Percentiles rank a stretch among this genome's conserved stretches.
These are phyloP conservation scores for Apiotrichum mycotoxinovorans DNA, from an alignment of 1,284 basidiomycete genomes.

Conservation along the genomic window DNA sequence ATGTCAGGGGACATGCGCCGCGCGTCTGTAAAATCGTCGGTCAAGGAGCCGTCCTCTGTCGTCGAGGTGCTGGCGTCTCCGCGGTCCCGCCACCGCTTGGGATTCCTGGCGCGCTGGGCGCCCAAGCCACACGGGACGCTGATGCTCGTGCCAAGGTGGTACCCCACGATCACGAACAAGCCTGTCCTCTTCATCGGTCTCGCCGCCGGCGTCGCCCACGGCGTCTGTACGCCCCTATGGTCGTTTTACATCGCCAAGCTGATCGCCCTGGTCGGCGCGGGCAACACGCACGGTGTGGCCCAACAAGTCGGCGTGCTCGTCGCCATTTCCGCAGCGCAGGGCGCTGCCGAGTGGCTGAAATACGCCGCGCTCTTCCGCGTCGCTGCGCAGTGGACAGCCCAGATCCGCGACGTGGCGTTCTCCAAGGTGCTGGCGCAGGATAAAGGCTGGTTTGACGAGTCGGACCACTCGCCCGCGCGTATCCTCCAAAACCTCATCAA, in stretches of 20 bases:
- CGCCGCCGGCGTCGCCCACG: slow-evolving; percentile 63
- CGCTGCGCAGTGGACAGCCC: slow-evolving; percentile 71
- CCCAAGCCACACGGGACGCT: neutral
- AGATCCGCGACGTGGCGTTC: slow-evolving; percentile 62
- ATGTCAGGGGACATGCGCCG: too few species aligned
- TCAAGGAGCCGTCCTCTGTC: too few species aligned
- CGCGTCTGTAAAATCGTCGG: too few species aligned
- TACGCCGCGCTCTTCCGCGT: slow-evolving; percentile 72
- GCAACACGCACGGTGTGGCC: slow-evolving; percentile 62
- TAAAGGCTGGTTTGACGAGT: slow-evolving; percentile 81
- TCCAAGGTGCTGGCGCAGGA: slow-evolving; percentile 71
- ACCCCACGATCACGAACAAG: slow-evolving; percentile 72
- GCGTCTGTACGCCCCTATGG: slow-evolving; percentile 84
- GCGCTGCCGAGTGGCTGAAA: slow-evolving; percentile 66
- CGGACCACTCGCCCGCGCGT: slow-evolving; percentile 60
- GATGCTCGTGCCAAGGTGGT: slow-evolving; percentile 31
- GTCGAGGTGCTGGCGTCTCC: too few species aligned
- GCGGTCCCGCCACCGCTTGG: neutral
- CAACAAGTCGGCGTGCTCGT: slow-evolving; percentile 58
- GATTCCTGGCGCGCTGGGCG: neutral
- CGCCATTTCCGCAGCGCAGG: slow-evolving; percentile 69
- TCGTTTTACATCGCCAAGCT: slow-evolving; percentile 81
- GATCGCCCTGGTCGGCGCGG: slow-evolving; percentile 71
- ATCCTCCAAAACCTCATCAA: slow-evolving; percentile 81
- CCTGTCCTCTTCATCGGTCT: slow-evolving; percentile 66